phyloP scores from a whole-genome alignment of 2,329 filamentous ascomycete species.

The Thermothelomyces thermophilus region DNA sequence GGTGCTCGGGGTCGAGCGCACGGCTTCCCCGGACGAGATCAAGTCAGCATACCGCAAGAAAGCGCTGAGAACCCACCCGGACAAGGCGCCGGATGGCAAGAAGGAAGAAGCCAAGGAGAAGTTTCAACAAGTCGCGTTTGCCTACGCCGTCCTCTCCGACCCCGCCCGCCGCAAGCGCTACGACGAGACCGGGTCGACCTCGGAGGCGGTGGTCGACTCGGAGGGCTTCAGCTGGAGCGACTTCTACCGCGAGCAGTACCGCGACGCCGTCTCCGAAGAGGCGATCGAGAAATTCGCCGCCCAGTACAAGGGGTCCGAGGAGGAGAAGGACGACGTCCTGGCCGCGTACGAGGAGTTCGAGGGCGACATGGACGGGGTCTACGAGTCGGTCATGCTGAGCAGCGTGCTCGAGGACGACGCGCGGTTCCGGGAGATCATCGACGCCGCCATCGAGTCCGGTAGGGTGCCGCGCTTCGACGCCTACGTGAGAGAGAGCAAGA shows the following conservation, averaged over 20 bases:
- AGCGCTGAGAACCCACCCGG: slow-evolving; percentile 80
- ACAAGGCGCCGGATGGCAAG: slow-evolving; percentile 65
- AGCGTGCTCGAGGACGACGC: slow-evolving; percentile 78
- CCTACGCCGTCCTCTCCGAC: slow-evolving; percentile 88
- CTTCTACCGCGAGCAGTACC: slow-evolving; percentile 82
- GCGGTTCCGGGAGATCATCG: slow-evolving; percentile 73
- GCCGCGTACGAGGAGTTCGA: slow-evolving; percentile 64
- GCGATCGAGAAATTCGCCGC: slow-evolving; percentile 69
- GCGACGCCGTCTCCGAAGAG: slow-evolving; percentile 65
- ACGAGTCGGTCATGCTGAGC: slow-evolving; percentile 80
- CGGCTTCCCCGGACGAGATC: slow-evolving; percentile 70
- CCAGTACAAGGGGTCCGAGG: slow-evolving; percentile 77
- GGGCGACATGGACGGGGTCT: slow-evolving; percentile 72
- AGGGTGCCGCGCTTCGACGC: slow-evolving; percentile 60
- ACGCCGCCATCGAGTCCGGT: slow-evolving; percentile 65
- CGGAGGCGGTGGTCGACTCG: slow-evolving; percentile 69
- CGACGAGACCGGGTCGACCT: slow-evolving; percentile 82
- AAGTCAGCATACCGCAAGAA: slow-evolving; percentile 88
- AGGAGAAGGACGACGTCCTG: slow-evolving; percentile 75
- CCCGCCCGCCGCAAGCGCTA: slow-evolving; percentile 74
- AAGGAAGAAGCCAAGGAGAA: slow-evolving; percentile 68
- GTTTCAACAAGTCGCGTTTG: slow-evolving; percentile 89
- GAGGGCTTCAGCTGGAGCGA: slow-evolving; percentile 85
- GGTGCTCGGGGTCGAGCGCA: slow-evolving; percentile 63
- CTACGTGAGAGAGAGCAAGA: slow-evolving; percentile 69